Evolutionary conservation across 1,284 basidiomycete species (phyloP).

Genomic region (Lignosus rhinocerotis): DNA sequence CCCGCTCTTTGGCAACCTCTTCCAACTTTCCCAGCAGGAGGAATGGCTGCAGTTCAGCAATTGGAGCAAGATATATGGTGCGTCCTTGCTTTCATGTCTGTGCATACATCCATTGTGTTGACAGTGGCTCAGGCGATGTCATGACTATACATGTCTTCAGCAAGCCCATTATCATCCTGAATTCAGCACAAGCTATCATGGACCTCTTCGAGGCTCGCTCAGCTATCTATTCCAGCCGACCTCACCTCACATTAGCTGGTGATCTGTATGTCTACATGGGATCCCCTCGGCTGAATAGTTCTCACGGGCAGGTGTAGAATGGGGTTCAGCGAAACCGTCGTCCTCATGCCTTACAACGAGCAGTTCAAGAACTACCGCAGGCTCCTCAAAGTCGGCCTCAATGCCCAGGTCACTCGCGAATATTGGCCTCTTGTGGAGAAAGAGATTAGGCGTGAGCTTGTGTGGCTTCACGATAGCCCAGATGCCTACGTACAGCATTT

Average conservation of each 20-base stretch:
- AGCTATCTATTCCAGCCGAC: slow-evolving; percentile 38
- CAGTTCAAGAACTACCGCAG: slow-evolving; percentile 30
- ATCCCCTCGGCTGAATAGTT: background rate
- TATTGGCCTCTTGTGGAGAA: slow-evolving; percentile 30
- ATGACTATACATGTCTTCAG: slow-evolving; percentile 35
- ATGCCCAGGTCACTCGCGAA: slow-evolving; percentile 7
- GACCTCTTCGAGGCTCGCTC: slow-evolving; percentile 42
- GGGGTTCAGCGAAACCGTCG: slow-evolving; percentile 20
- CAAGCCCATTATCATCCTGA: slow-evolving; percentile 36
- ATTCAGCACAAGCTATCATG: slow-evolving; percentile 32
- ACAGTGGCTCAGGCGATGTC: slow-evolving; percentile 31
- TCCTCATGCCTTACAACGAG: slow-evolving; percentile 26
- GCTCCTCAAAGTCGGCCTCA: slow-evolving; percentile 12
- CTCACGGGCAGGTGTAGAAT: slow-evolving; percentile 5
- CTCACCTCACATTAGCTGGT: slow-evolving; percentile 24
- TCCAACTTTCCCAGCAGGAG: slow-evolving; percentile 11
- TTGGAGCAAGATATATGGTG: slow-evolving; percentile 21
- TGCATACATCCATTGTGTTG: background rate
- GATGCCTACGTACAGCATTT: slow-evolving; percentile 24
- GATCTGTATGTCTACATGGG: slow-evolving; percentile 25
- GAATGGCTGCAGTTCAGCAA: slow-evolving; percentile 14
- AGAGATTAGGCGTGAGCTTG: slow-evolving; percentile 33
- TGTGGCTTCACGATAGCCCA: slow-evolving; percentile 31
- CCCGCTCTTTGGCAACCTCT: slow-evolving; percentile 20
- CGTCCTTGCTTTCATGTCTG: background rate